These are phyloP conservation scores for Abelmoschus esculentus DNA, from an alignment of 345 rosid species.

Conservation along the genomic window DNA sequence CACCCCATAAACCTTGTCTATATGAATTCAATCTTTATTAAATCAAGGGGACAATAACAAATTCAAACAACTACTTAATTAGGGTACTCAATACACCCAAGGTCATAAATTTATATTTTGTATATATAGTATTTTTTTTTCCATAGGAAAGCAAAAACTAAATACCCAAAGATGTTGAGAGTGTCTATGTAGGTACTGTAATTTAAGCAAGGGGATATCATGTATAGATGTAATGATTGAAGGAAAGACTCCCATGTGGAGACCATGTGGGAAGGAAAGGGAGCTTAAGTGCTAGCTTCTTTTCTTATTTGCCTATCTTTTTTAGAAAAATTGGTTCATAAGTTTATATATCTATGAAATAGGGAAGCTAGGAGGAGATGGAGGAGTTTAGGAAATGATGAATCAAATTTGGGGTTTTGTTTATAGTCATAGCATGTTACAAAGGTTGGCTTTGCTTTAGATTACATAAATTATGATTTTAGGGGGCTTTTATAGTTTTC, in stretches of 20 bases:
- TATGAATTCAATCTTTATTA: neutral
- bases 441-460: slow-evolving; percentile 27
- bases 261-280: neutral
- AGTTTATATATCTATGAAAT: neutral
- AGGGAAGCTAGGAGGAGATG: neutral
- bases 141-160: neutral
- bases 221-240: slow-evolving; percentile 1
- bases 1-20: neutral
- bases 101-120: neutral
- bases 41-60: neutral
- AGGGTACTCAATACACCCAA: neutral
- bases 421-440: slow-evolving; percentile 22
- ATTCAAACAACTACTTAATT: neutral
- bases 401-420: slow-evolving; percentile 24
- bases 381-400: neutral
- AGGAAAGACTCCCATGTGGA: neutral
- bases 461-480: slow-evolving; percentile 11
- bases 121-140: neutral
- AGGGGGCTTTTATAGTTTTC: slow-evolving; percentile 7
- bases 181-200: neutral
- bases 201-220: neutral
- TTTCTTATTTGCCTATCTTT: neutral
- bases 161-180: neutral
- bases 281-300: neutral
- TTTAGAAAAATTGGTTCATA: neutral